These are phyloP conservation scores for Backusella parvicylindrica DNA, from an alignment of 192 early-diverging fungal species.

Conservation along the genomic window DNA sequence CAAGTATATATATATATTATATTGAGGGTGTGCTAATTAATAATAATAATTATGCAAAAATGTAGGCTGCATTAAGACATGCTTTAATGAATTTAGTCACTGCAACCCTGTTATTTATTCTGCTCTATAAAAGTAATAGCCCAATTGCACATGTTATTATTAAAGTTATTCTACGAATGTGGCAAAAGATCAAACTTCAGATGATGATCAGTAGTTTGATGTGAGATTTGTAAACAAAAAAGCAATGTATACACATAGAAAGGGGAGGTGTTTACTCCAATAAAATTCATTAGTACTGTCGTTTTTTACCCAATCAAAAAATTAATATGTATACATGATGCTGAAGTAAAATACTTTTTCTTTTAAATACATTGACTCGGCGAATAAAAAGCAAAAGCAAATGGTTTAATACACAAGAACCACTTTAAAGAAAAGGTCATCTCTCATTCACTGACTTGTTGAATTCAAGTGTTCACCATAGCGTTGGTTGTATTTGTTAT, in stretches of 20 bases:
- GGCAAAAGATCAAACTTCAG: slow-evolving; percentile 11
- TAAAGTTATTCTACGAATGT: background rate
- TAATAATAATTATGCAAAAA: background rate
- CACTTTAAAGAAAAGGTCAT: background rate
- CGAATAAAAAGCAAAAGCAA: background rate
- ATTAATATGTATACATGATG: no score
- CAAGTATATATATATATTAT: background rate
- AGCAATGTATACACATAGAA: background rate
- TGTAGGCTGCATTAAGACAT: slow-evolving; percentile 24
- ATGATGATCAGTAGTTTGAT: background rate
- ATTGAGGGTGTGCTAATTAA: background rate
- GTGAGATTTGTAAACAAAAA: slow-evolving; percentile 7
- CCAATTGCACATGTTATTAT: slow-evolving; percentile 16
- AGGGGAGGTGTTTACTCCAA: background rate
- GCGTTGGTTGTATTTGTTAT: no score
- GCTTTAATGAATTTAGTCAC: slow-evolving; percentile 17
- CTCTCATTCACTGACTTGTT: no score
- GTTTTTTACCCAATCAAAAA: background rate
- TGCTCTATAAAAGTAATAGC: slow-evolving; percentile 18
- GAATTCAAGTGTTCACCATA: background rate
- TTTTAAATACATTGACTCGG: no score
- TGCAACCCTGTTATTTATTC: background rate
- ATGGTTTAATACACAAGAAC: background rate
- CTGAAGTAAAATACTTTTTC: no score
- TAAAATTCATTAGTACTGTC: background rate